These are phyloP conservation scores for Microcyclospora pomicola DNA, from an alignment of 2,329 filamentous ascomycete species.

Conservation along the genomic window DNA sequence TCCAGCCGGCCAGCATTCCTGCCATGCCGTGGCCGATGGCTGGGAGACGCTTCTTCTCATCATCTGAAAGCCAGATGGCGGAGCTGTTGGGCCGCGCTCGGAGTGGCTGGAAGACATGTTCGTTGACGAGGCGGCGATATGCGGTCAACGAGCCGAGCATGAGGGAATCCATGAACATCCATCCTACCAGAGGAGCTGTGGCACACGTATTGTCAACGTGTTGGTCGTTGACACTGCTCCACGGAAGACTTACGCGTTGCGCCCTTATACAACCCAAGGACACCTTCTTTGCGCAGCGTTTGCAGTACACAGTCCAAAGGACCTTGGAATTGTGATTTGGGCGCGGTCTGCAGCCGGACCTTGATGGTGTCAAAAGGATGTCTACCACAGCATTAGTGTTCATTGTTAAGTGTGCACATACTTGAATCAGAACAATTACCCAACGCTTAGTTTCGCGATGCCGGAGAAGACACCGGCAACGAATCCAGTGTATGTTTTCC, in stretches of 20 bases:
- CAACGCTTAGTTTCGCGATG: slow-evolving; percentile 62
- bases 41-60: slow-evolving; percentile 43
- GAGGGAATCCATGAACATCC: slow-evolving; percentile 94
- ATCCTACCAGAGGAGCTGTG: slow-evolving; percentile 65
- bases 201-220: slow-evolving; percentile 22
- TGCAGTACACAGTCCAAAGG: slow-evolving; percentile 74
- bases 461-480: slow-evolving; percentile 93
- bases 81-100: slow-evolving; percentile 10
- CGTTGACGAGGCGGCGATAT: slow-evolving; percentile 71
- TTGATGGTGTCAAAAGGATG: slow-evolving; percentile 91
- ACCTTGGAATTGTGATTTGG: slow-evolving; percentile 63
- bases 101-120: slow-evolving; percentile 57
- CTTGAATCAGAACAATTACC: slow-evolving; percentile 38
- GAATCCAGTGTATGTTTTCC: slow-evolving; percentile 76
- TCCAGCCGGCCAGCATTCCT: slow-evolving; percentile 73
- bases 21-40: slow-evolving; percentile 74
- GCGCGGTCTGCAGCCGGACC: slow-evolving; percentile 82
- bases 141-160: slow-evolving; percentile 89
- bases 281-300: slow-evolving; percentile 74
- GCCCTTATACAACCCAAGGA: slow-evolving; percentile 83
- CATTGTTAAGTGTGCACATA: neutral
- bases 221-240: neutral
- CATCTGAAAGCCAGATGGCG: slow-evolving; percentile 15
- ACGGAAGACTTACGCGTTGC: slow-evolving; percentile 29
- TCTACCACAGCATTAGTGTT: slow-evolving; percentile 27